Evolutionary conservation across 2,329 filamentous ascomycete species (phyloP).

Genomic region (Fusarium concolor): DNA sequence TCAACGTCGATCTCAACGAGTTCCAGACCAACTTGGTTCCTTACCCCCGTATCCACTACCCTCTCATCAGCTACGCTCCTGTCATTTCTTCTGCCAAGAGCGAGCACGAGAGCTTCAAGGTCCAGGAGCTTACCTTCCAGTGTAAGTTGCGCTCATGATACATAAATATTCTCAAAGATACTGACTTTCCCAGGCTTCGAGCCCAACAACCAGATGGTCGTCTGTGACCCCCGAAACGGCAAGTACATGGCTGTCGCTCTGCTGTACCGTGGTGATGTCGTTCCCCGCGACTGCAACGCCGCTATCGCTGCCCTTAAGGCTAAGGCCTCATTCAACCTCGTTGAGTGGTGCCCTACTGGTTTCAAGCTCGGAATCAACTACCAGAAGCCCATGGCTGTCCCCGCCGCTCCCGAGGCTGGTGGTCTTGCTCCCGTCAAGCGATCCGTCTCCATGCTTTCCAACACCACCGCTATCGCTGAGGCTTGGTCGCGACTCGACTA

Average conservation of each 20-base stretch:
- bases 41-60: conserved; percentile 80
- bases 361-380: conserved; percentile 84
- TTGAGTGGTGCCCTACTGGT: conserved; percentile 80
- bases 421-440: conserved; percentile 72
- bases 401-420: conserved; percentile 64
- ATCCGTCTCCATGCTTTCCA: conserved; percentile 77
- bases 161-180: background rate
- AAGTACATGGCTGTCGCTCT: conserved; percentile 82
- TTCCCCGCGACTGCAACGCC: conserved; percentile 75
- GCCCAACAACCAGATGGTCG: conserved; percentile 83
- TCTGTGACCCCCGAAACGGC: conserved; percentile 78
- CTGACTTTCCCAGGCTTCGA: conserved; percentile 70
- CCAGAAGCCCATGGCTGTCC: conserved; percentile 73
- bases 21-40: conserved; percentile 83
- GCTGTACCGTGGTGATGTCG: conserved; percentile 77
- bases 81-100: conserved; percentile 80
- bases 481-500: conserved; percentile 78
- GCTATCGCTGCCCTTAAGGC: conserved; percentile 76
- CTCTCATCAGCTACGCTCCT: conserved; percentile 77
- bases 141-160: conserved; percentile 61
- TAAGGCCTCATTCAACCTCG: conserved; percentile 78
- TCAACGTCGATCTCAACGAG: conserved; percentile 81
- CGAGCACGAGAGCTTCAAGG: conserved; percentile 88
- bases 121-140: conserved; percentile 79
- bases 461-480: conserved; percentile 79